phyloP scores from a whole-genome alignment of 208 protist genomes.

The Porcisia hertigi region DNA sequence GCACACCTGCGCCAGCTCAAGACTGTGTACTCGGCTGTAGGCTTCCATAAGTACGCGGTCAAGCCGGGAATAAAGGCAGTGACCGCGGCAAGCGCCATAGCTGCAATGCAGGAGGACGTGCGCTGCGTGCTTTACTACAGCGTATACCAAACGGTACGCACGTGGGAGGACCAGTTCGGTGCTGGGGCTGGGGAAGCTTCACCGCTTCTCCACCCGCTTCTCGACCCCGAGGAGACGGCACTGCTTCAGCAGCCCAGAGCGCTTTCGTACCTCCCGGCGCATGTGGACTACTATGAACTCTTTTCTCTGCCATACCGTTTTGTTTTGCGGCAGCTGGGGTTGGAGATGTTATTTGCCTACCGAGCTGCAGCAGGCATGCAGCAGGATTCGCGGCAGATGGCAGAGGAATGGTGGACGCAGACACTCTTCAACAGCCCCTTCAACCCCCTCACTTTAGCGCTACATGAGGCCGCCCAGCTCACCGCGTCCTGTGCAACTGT shows the following conservation, averaged over 20 bases:
- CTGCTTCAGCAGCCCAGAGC: slow-evolving; percentile 26
- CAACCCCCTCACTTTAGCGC: slow-evolving; percentile 33
- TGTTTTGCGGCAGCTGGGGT: slow-evolving; percentile 64
- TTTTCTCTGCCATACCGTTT: slow-evolving; percentile 45
- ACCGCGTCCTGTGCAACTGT: slow-evolving; percentile 17
- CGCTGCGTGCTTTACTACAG: slow-evolving; percentile 27
- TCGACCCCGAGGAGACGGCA: slow-evolving; percentile 36
- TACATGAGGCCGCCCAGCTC: slow-evolving; percentile 29
- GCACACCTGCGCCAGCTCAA: slow-evolving; percentile 3
- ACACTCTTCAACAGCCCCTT: slow-evolving; percentile 37
- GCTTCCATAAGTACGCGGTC: not conserved
- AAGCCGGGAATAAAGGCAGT: not conserved
- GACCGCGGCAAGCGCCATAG: not conserved
- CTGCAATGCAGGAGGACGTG: slow-evolving; percentile 21
- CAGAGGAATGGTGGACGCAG: slow-evolving; percentile 31
- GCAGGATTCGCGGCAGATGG: slow-evolving; percentile 36
- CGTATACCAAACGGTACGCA: slow-evolving; percentile 12
- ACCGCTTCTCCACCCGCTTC: slow-evolving; percentile 18
- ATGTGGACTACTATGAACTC: slow-evolving; percentile 37
- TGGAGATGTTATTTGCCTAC: slow-evolving; percentile 76
- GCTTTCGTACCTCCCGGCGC: slow-evolving; percentile 36
- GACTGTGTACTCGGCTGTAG: slow-evolving; percentile 27
- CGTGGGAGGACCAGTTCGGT: not conserved
- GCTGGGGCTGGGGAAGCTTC: not conserved
- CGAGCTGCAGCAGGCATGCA: slow-evolving; percentile 32